phyloP scores from a whole-genome alignment of 148 eudicot genomes.

The Nepenthes mirabilis region DNA sequence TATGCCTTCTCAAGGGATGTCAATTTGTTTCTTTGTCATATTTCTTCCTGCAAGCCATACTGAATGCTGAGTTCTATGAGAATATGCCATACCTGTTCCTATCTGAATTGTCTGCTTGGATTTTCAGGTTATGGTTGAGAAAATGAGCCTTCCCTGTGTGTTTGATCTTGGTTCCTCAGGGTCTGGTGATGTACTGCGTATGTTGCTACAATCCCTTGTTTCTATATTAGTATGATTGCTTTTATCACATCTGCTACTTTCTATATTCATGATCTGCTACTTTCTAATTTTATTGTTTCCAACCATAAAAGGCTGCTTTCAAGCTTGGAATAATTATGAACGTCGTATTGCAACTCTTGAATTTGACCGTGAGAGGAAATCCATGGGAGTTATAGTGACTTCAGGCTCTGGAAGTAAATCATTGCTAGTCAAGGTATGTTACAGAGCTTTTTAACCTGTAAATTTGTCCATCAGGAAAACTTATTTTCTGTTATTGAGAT shows the following conservation, averaged over 20 bases:
- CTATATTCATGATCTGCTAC: not conserved
- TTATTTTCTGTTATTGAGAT: not conserved
- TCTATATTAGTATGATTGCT: not conserved
- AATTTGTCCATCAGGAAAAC: not conserved
- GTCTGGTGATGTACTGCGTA: constrained; percentile 20
- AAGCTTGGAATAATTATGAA: constrained; percentile 35
- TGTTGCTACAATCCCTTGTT: constrained; percentile 5
- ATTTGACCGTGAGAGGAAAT: too few species aligned
- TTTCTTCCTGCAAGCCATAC: not conserved
- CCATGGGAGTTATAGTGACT: constrained; percentile 60
- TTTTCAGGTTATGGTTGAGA: constrained; percentile 41
- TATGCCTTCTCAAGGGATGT: too few species aligned
- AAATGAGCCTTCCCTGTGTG: constrained; percentile 38
- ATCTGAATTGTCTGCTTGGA: not conserved
- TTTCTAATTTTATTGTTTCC: constrained; percentile 5
- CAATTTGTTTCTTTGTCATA: too few species aligned
- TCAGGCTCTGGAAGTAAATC: constrained; percentile 28
- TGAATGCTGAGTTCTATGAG: not conserved
- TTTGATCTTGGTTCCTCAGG: constrained; percentile 11
- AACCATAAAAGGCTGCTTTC: constrained; percentile 38
- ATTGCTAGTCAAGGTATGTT: constrained; percentile 34
- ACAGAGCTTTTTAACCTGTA: not conserved
- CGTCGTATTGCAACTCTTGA: constrained; percentile 17
- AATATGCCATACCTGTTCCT: not conserved
- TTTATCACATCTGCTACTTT: not conserved